Percentiles rank a stretch among this genome's conserved stretches.
Conservation (phyloP, 2,329 filamentous ascomycete genomes). For the Cadophora gregata region DNA sequence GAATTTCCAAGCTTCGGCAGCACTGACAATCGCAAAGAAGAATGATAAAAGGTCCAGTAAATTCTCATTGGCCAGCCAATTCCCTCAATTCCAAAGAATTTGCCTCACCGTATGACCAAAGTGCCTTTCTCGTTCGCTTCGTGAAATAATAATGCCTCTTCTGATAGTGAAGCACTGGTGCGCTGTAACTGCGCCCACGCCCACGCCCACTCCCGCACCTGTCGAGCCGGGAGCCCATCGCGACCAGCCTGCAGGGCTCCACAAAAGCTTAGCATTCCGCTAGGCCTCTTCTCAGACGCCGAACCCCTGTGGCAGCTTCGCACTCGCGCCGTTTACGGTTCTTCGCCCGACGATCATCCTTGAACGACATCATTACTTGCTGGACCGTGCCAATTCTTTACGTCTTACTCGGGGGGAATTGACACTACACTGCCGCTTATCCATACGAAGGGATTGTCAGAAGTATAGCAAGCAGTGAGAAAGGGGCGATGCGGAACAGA, state of each 20-base stretch:
- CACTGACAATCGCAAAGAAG: background rate
- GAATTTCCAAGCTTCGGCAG: slow-evolving; percentile 9
- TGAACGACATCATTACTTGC: slow-evolving; percentile 31
- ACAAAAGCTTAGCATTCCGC: slow-evolving; percentile 36
- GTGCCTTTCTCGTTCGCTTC: background rate
- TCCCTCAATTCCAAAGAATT: background rate
- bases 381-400: slow-evolving; percentile 10
- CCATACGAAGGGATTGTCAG: background rate
- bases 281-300: slow-evolving; percentile 11
- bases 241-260: slow-evolving; percentile 13
- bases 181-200: slow-evolving; percentile 16
- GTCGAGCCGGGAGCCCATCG: slow-evolving; percentile 11
- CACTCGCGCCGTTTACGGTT: slow-evolving; percentile 18
- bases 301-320: slow-evolving; percentile 8
- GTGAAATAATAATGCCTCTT: slow-evolving; percentile 15
- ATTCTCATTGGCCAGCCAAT: background rate
- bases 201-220: too few species aligned
- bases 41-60: background rate
- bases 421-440: slow-evolving; percentile 25
- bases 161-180: background rate
- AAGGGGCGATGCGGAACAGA: background rate
- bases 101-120: background rate
- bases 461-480: background rate
- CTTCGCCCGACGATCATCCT: slow-evolving; percentile 26
- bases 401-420: slow-evolving; percentile 15